Conservation (phyloP, 148 eudicot species). For the Nepenthes mirabilis region DNA sequence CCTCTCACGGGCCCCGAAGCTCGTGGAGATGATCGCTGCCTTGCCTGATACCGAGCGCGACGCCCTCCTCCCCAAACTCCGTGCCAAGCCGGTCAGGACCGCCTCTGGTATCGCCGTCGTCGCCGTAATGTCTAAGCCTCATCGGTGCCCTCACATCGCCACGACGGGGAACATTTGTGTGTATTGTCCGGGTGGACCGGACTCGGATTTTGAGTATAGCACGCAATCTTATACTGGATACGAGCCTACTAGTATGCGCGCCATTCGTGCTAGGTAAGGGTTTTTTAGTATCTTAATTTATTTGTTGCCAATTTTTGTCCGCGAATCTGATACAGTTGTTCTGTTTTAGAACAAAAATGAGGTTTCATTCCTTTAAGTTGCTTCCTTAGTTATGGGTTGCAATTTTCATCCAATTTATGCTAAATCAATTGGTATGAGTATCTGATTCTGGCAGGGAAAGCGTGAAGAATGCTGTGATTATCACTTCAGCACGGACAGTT, state of each 20-base stretch:
- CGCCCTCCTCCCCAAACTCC: conserved; percentile 59
- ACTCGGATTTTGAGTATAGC: conserved; percentile 96
- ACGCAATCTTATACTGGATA: conserved; percentile 96
- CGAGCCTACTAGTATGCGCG: conserved; percentile 98
- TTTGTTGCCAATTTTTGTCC: no score
- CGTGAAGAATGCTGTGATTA: no score
- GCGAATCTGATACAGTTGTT: no score
- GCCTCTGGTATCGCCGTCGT: conserved; percentile 96
- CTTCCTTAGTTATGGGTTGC: no score
- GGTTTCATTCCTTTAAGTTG: no score
- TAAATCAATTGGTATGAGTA: no score
- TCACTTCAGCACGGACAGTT: no score
- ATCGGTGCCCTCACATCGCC: conserved; percentile 91
- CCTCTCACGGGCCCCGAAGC: conserved; percentile 77
- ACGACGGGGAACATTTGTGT: conserved; percentile 97
- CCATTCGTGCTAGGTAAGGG: conserved; percentile 81
- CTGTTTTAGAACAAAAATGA: no score
- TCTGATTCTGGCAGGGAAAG: no score
- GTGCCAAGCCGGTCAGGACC: conserved; percentile 87
- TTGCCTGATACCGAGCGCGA: conserved; percentile 73
- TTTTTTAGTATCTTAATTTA: no score
- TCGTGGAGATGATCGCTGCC: conserved; percentile 96
- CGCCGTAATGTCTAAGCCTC: conserved; percentile 98
- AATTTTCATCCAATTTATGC: no score
- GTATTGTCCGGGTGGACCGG: conserved; percentile 97